These are phyloP conservation scores for Skeletonema grethae DNA, from an alignment of 108 stramenopile species.

Conservation along the genomic window DNA sequence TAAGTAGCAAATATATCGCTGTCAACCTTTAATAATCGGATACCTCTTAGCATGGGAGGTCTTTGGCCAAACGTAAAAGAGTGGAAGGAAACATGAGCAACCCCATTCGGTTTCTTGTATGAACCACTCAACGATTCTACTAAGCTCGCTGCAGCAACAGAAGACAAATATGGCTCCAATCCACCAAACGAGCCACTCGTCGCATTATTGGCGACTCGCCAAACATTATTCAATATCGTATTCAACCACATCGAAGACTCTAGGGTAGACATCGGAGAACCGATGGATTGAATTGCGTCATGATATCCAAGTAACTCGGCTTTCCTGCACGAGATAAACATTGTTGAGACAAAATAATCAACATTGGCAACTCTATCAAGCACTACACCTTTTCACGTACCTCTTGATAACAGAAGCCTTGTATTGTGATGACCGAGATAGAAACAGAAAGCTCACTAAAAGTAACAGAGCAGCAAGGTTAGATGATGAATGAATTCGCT, in stretches of 20 bases:
- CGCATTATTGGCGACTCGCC: constrained; percentile 22
- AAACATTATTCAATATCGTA: constrained; percentile 20
- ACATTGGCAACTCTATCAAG: neutral
- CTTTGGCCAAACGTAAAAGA: constrained; percentile 45
- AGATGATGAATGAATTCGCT: neutral
- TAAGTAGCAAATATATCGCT: constrained; percentile 14
- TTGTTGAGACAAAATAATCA: neutral
- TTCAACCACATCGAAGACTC: constrained; percentile 52
- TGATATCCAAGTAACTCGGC: constrained; percentile 31
- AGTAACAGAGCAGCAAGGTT: neutral
- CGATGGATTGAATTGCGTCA: constrained; percentile 33
- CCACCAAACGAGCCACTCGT: constrained; percentile 12
- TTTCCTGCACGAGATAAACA: constrained; percentile 9
- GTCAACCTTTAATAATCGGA: constrained; percentile 30
- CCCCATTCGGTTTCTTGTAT: constrained; percentile 34
- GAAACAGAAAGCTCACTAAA: constrained; percentile 11
- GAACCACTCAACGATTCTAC: constrained; percentile 18
- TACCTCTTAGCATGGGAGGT: constrained; percentile 30
- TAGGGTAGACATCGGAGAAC: constrained; percentile 8
- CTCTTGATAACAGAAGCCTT: constrained; percentile 34
- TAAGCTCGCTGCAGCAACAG: constrained; percentile 8
- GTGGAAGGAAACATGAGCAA: constrained; percentile 46
- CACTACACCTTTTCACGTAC: constrained; percentile 1
- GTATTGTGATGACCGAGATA: constrained; percentile 36
- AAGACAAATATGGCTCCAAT: constrained; percentile 34